Evolutionary conservation across 495 filamentous ascomycete genomes (phyloP), one percentile per base, ranked within the genome.

Genomic region (Baudoinia panamericana): DNA sequence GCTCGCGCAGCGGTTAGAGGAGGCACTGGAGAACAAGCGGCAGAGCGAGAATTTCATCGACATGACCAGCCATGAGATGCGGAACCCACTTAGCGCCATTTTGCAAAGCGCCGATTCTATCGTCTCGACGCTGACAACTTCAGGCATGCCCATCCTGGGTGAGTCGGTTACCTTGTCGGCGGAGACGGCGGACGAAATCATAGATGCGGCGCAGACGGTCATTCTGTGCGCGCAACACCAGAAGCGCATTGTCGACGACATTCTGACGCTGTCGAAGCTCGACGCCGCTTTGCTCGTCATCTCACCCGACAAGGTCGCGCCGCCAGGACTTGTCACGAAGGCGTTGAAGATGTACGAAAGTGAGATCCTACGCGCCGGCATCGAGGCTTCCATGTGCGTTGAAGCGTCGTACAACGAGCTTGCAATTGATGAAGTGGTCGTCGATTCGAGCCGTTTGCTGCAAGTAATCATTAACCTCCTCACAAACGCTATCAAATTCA

Each of bases 11-110:
- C 63, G 69, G 36, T 58, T 71, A 27, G 55, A 63, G 39, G 61
- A 64, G 28, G 61, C 61, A 20, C 49, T 63, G 6, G 61, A 64
- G 37, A 45, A 59, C 3, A 64, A 63, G 39, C 42, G 60, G 18
- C 61, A 64, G 42, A 60, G 57, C 19, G 60, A 88, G 52, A 84
- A 82, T 40, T 90, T 88, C 56, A 87, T 88, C 51, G 82, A 88
- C 56, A 87, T 84, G 48, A 85, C 81, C 6, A 82, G 76, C 45
- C 84, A 93, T 51, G 83, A 93, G 51, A 83, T 90, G 66, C 72
- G 82, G 6, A 93, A 90, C 47, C 84, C 84, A 1, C 64, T 90
- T 8, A 79, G 73, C 35, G 83, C 82, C 8, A 83, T 88, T 30
- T 59, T 86, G 24, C 82, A 86, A 56, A 84, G 78, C 51, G 76